phyloP scores from a whole-genome alignment of 169 alveolate genomes.

The Plasmodium inui region DNA sequence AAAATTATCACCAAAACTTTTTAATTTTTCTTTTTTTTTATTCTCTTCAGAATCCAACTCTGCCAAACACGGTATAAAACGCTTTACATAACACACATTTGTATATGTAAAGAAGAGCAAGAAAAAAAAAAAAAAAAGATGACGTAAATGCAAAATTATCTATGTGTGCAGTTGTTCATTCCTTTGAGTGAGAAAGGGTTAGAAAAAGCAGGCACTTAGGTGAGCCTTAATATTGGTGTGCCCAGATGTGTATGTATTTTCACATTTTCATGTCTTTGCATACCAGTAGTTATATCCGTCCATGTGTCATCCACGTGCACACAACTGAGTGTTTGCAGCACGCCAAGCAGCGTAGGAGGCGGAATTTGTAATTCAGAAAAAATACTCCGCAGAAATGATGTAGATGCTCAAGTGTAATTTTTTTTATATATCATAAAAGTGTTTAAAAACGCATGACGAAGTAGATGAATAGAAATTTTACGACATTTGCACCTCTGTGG shows the following conservation, averaged over 20 bases:
- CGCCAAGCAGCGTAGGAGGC: not conserved
- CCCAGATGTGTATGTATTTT: not conserved
- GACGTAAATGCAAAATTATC: not conserved
- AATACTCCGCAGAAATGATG: not conserved
- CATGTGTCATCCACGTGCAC: not conserved
- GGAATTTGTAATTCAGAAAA: slow-evolving; percentile 7
- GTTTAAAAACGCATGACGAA: not conserved
- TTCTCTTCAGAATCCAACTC: slow-evolving; percentile 8
- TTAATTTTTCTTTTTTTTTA: not conserved
- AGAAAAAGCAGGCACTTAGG: not conserved
- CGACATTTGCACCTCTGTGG: not conserved
- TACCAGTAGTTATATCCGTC: not conserved
- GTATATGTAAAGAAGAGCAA: not conserved
- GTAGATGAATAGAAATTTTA: not conserved
- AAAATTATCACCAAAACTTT: not conserved
- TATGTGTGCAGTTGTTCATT: not conserved
- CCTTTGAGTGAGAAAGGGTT: not conserved
- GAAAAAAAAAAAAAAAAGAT: not conserved
- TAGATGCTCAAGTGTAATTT: not conserved
- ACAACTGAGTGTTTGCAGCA: not conserved
- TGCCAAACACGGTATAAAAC: slow-evolving; percentile 4
- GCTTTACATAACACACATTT: not conserved
- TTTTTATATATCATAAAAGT: not conserved
- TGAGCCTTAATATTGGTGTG: not conserved
- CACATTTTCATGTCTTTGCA: not conserved